Evolutionary conservation across 257 asterid species (phyloP), one percentile per base, ranked within the genome.

Genomic region (Gentiana macrophylla): DNA sequence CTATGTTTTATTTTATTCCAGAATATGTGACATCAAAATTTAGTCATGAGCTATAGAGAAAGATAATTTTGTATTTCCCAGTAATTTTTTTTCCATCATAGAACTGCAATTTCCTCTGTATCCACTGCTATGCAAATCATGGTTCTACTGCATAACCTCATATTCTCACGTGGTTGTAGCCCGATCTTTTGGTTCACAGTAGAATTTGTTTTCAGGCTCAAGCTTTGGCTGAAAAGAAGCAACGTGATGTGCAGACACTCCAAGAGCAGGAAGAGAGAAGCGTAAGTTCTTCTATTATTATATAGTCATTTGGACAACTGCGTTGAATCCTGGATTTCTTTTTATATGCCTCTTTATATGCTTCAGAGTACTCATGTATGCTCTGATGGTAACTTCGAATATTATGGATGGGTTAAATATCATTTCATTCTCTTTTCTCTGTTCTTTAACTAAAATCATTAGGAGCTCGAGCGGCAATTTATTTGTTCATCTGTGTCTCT

Each of bases 161-260:
- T 41, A 10, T 41, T 41, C 46, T 41, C 9, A 2, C 9, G 9
- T 41, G 9, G 46, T 5, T 41, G 46, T 41, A 41, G 46, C 46
- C 9, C 46, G 59, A 50, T 59, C 49, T 32, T 12, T 9, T 35
- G 12, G 33, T 15, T 49, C 15, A 37, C 33, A 51, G 35, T 49
- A 41, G 9, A 5, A 41, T 60, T 46, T 58, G 56, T 71, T 68
- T 71, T 55, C 84, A 91, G 98, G 95, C 84, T 62, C 77, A 77
- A 74, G 98, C 94, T 50, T 81, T 87, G 70, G 86, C 81, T 70
- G 90, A 77, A 77, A 91, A 87, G 81, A 91, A 80, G 70, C 86
- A 73, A 68, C 95, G 98, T 67, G 98, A 91, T 82, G 74, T 73
- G 72, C 82, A 77, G 73, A 67, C 67, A 62, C 95, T 78, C 74